Conservation (phyloP, 495 filamentous ascomycete genomes). For the Penicillium maclennaniae region DNA sequence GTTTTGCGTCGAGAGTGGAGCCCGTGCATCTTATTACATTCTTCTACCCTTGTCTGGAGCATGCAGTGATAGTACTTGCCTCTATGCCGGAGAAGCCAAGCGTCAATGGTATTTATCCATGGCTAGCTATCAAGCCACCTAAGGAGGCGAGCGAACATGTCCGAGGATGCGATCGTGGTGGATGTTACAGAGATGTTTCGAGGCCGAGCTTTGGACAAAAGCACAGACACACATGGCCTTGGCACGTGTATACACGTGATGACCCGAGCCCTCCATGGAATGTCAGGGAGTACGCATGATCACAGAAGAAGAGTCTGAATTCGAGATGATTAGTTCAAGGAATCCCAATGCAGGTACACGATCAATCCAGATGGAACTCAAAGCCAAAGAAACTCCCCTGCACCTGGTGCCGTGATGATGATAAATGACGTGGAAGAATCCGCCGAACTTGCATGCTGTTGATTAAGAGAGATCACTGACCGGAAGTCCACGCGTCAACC, state of each 20-base stretch:
- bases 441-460: background rate
- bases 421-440: background rate
- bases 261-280: background rate
- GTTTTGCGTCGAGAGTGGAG: background rate
- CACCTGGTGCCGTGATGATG: background rate
- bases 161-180: background rate
- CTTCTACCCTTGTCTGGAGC: background rate
- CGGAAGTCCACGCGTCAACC: background rate
- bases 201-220: background rate
- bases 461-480: background rate
- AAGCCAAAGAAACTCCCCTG: background rate
- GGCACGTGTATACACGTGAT: background rate
- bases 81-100: background rate
- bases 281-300: background rate
- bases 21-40: background rate
- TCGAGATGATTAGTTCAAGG: background rate
- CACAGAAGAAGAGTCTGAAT: background rate
- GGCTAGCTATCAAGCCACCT: background rate
- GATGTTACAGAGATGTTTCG: background rate
- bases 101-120: background rate
- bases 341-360: background rate
- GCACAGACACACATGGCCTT: background rate
- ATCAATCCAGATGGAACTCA: background rate
- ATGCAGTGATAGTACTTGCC: no score
- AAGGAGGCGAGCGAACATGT: background rate